phyloP scores from a whole-genome alignment of 495 filamentous ascomycete species.

The Penicillium coffeae region DNA sequence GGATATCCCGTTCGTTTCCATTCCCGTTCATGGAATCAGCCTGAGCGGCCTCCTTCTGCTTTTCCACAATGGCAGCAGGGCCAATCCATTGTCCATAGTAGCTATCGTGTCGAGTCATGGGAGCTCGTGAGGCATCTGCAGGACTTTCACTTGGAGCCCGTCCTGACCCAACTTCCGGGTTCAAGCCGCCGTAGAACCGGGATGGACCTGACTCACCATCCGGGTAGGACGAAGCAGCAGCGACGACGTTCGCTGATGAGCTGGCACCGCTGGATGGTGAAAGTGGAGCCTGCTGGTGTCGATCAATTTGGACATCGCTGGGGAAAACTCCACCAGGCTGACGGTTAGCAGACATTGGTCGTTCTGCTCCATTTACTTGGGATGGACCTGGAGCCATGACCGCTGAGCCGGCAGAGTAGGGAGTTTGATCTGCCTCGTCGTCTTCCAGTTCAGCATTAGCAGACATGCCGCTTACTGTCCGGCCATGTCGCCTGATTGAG shows the following conservation, averaged over 20 bases:
- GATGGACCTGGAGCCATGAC: conserved; percentile 26
- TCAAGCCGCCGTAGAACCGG: conserved; percentile 12
- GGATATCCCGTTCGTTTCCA: conserved; percentile 22
- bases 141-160: conserved; percentile 9
- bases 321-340: conserved; percentile 88
- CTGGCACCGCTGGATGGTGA: conserved; percentile 73
- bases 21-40: background rate
- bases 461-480: conserved; percentile 67
- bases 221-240: conserved; percentile 51
- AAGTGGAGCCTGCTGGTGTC: conserved; percentile 70
- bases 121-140: conserved; percentile 9
- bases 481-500: conserved; percentile 75
- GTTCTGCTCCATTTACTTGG: conserved; percentile 15
- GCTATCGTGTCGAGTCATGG: conserved; percentile 30
- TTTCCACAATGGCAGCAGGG: conserved; percentile 21
- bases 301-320: conserved; percentile 75
- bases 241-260: conserved; percentile 59
- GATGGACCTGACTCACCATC: conserved; percentile 35
- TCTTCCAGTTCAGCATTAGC: conserved; percentile 78
- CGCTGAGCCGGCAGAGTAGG: conserved; percentile 61
- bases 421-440: conserved; percentile 74
- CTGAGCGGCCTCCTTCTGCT: conserved; percentile 22
- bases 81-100: conserved; percentile 46
- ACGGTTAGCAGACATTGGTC: conserved; percentile 50
- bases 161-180: conserved; percentile 12